These are phyloP conservation scores for Avena insularis DNA, from an alignment of 176 grass and related monocot species.

Conservation along the genomic window DNA sequence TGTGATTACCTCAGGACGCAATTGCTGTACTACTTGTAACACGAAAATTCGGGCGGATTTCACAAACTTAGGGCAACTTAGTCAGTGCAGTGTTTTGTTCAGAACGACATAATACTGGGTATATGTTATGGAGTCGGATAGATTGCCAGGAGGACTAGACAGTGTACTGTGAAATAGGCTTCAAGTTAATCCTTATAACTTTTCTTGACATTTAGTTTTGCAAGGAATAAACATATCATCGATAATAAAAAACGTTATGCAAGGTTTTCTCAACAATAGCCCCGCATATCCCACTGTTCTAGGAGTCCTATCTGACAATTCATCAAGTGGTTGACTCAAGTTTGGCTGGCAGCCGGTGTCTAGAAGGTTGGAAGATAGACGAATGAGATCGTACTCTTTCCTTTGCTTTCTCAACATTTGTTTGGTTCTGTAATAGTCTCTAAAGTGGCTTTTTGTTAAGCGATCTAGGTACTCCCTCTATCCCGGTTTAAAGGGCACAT, in stretches of 20 bases:
- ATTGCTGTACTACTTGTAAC: not conserved
- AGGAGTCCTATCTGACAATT: not conserved
- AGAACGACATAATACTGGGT: not conserved
- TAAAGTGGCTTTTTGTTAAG: not conserved
- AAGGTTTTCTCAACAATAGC: not conserved
- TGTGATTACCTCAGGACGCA: not conserved
- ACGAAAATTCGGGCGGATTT: not conserved
- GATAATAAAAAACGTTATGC: not conserved
- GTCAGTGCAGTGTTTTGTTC: not conserved
- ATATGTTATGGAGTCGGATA: not conserved
- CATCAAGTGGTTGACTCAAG: not conserved
- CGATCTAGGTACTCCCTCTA: not conserved
- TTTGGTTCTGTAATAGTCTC: not conserved
- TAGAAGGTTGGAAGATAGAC: not conserved
- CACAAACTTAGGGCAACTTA: not conserved
- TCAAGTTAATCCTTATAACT: not conserved
- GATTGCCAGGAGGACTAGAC: not conserved
- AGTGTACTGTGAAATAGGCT: conserved; percentile 4
- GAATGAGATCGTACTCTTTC: not conserved
- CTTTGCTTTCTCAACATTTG: not conserved
- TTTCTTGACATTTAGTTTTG: not conserved
- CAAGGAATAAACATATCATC: not conserved
- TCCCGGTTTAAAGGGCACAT: too few relatives aligned
- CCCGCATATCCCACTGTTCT: not conserved
- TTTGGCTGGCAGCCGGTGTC: not conserved